A percentile compares a stretch with the other conserved stretches of the same genome.
These are phyloP conservation scores for Periglandula ipomoeae DNA, from an alignment of 2,329 filamentous ascomycete species.

Conservation along the genomic window DNA sequence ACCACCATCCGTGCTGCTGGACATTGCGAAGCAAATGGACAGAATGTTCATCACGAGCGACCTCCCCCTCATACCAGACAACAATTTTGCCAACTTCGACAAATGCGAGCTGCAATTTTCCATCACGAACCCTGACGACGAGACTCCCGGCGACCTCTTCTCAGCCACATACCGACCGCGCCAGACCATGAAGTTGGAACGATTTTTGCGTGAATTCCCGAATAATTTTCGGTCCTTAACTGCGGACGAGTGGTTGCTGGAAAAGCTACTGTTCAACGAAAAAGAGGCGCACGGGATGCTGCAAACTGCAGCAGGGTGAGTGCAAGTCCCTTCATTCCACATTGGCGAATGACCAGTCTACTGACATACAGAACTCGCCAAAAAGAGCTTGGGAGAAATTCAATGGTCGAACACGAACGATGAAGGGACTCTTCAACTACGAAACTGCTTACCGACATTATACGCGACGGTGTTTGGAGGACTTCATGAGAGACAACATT, in stretches of 20 bases:
- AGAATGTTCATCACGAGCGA: conserved; percentile 62
- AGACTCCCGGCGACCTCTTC: conserved; percentile 40
- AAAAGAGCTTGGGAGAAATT: conserved; percentile 52
- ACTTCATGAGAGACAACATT: conserved; percentile 55
- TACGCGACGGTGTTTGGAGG: conserved; percentile 47
- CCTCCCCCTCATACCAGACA: conserved; percentile 32
- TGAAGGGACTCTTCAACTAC: conserved; percentile 65
- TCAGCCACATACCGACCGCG: conserved; percentile 34
- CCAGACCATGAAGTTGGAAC: conserved; percentile 32
- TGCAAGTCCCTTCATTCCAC: conserved; percentile 3
- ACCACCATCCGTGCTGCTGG: conserved; percentile 48
- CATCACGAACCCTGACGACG: conserved; percentile 29
- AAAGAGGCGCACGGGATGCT: conserved; percentile 46
- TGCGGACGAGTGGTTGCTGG: conserved; percentile 44
- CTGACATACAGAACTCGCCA: background rate
- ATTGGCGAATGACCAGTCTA: background rate
- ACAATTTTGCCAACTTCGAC: conserved; percentile 35
- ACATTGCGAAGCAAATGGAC: conserved; percentile 42
- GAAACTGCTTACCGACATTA: conserved; percentile 53
- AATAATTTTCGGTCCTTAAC: conserved; percentile 14
- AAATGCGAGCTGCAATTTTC: conserved; percentile 55
- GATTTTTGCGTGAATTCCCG: conserved; percentile 30
- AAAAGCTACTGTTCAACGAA: conserved; percentile 54
- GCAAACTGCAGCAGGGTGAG: conserved; percentile 46
- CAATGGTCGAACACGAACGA: conserved; percentile 59